A percentile compares a stretch with the other conserved stretches of the same genome.
Evolutionary conservation across 139 green algal species (phyloP).

Genomic region (Desmodesmus armatus): DNA sequence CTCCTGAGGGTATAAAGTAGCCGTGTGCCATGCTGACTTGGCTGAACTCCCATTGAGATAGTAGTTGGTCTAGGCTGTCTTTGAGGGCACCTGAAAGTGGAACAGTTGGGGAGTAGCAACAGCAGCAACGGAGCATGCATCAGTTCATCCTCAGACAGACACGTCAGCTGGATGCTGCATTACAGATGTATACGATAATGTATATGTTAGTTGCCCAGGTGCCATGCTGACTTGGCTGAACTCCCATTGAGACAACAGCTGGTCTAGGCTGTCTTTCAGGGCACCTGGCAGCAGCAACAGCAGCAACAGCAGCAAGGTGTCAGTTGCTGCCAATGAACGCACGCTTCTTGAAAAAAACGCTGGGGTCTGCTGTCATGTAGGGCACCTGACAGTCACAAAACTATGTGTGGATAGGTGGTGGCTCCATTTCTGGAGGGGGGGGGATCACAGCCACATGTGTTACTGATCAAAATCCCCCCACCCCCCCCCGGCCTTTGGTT

Average conservation of each 20-base stretch:
- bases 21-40: slow-evolving; percentile 28
- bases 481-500: background rate
- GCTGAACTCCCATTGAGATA: slow-evolving; percentile 25
- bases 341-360: background rate
- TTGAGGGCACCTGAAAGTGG: slow-evolving; percentile 13
- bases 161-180: too few species aligned
- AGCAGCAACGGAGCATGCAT: background rate
- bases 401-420: background rate
- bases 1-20: slow-evolving; percentile 17
- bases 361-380: background rate
- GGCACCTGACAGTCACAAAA: too few species aligned
- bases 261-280: slow-evolving; percentile 33
- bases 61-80: slow-evolving; percentile 34
- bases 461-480: background rate
- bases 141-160: too few species aligned
- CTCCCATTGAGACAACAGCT: slow-evolving; percentile 16
- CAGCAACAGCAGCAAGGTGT: background rate
- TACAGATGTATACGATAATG: background rate
- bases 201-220: slow-evolving; percentile 17
- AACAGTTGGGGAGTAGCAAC: background rate
- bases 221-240: slow-evolving; percentile 29
- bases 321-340: background rate
- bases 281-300: slow-evolving; percentile 10
- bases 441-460: background rate
- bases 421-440: background rate